These are phyloP conservation scores for Plantago coronopus DNA, from an alignment of 305 asterid genomes.

Conservation along the genomic window DNA sequence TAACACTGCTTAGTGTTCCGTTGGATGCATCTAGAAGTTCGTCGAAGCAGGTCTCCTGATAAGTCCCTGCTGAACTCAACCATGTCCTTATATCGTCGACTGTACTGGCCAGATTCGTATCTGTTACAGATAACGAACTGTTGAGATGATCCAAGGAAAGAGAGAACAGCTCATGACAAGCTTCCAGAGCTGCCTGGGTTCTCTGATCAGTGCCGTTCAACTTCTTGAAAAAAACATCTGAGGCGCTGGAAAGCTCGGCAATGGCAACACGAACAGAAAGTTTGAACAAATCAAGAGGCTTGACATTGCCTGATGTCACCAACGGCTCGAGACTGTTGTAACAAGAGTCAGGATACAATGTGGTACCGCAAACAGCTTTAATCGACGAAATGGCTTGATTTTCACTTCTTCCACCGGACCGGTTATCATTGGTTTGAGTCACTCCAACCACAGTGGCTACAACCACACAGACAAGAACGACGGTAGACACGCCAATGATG, in stretches of 20 bases:
- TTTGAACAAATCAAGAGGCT: conserved; percentile 43
- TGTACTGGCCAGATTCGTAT: conserved; percentile 18
- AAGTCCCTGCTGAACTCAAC: conserved; percentile 43
- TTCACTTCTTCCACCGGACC: background rate
- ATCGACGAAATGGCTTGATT: conserved; percentile 23
- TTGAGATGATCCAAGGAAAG: conserved; percentile 59
- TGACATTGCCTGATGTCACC: conserved; percentile 29
- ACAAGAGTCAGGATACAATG: conserved; percentile 57
- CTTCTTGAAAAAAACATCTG: conserved; percentile 26
- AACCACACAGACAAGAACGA: conserved; percentile 28
- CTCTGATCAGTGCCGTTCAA: conserved; percentile 34
- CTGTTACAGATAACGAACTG: conserved; percentile 30
- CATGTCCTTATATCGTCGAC: conserved; percentile 38
- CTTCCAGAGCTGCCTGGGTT: conserved; percentile 35
- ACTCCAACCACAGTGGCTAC: conserved; percentile 7
- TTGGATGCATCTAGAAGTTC: conserved; percentile 23
- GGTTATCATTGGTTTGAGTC: conserved; percentile 27
- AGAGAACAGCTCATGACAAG: conserved; percentile 46
- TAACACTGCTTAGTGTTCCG: conserved; percentile 8
- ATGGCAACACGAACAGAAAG: conserved; percentile 51
- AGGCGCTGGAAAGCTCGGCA: conserved; percentile 45
- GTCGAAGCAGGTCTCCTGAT: conserved; percentile 44
- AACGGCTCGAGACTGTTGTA: conserved; percentile 46
- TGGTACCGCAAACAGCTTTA: conserved; percentile 38
- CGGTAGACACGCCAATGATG: conserved; percentile 33